phyloP scores from a whole-genome alignment of 2,329 filamentous ascomycete species.

The Orbilia blumenaviensis region DNA sequence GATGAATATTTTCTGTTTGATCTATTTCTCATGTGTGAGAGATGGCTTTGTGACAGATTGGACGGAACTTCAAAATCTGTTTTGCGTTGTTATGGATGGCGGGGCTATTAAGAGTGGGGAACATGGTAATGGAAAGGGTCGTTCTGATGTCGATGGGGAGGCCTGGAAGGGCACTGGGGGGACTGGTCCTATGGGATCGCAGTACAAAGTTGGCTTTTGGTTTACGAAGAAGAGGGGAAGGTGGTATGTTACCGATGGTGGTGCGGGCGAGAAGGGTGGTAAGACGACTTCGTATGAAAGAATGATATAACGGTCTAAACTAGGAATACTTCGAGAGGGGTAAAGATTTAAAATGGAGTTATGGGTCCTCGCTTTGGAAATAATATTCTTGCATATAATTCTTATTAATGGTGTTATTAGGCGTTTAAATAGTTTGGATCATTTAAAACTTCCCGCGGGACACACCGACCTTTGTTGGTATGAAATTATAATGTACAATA shows the following conservation, averaged over 20 bases:
- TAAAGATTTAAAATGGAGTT: neutral
- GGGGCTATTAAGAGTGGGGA: conserved; percentile 7
- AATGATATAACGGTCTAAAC: neutral
- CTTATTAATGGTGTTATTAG: neutral
- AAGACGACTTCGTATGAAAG: conserved; percentile 20
- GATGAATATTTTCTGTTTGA: conserved; percentile 73
- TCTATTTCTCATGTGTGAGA: conserved; percentile 69
- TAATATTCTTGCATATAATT: neutral
- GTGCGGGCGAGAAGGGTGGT: neutral
- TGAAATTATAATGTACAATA: neutral
- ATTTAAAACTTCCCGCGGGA: too few species aligned
- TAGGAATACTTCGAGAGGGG: neutral
- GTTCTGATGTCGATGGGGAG: neutral
- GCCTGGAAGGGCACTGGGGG: conserved; percentile 44
- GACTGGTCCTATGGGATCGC: conserved; percentile 33
- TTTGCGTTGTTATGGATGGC: conserved; percentile 60
- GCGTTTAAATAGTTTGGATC: neutral
- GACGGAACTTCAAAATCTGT: conserved; percentile 79
- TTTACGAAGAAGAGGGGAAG: conserved; percentile 39
- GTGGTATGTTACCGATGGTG: conserved; percentile 47
- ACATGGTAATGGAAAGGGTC: neutral
- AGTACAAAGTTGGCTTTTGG: conserved; percentile 53
- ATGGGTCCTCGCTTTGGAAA: neutral
- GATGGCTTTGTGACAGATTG: conserved; percentile 77
- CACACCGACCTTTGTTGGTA: too few species aligned